A percentile compares a stretch with the other conserved stretches of the same genome.
Evolutionary conservation across 208 protist genomes (phyloP).

Genomic region (Naegleria fowleri): DNA sequence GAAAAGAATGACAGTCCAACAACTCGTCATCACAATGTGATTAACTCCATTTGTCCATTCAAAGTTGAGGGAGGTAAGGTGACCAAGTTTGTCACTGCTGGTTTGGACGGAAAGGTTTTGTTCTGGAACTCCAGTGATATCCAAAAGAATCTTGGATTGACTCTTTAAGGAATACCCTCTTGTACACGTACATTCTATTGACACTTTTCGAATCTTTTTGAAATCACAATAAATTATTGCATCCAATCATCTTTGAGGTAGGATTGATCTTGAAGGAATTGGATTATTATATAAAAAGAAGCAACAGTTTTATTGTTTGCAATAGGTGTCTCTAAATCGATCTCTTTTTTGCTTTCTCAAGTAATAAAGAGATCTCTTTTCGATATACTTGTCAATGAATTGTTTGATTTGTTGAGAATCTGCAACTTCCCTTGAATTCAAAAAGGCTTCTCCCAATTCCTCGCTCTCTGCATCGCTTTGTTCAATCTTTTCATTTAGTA

Average conservation of each 20-base stretch:
- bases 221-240: not conserved
- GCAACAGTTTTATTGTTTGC: constrained; percentile 9
- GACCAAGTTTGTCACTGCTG: not conserved
- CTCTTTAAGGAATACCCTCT: not conserved
- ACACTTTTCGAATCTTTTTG: not conserved
- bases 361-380: not conserved
- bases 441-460: not conserved
- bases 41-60: not conserved
- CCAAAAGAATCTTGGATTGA: not conserved
- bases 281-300: not conserved
- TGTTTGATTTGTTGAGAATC: not conserved
- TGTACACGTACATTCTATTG: not conserved
- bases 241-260: not conserved
- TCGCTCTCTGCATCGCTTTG: not conserved
- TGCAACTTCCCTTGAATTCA: not conserved
- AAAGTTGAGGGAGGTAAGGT: not conserved
- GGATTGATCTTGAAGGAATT: not conserved
- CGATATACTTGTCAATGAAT: not conserved
- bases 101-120: constrained; percentile 21
- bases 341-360: constrained; percentile 7
- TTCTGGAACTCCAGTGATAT: not conserved
- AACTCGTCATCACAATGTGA: constrained; percentile 10
- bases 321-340: not conserved
- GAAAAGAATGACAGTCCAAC: not conserved
- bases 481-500: constrained; percentile 2